These are phyloP conservation scores for Pseudogymnoascus sp. DNA, from an alignment of 2,329 filamentous ascomycete species.

Conservation along the genomic window DNA sequence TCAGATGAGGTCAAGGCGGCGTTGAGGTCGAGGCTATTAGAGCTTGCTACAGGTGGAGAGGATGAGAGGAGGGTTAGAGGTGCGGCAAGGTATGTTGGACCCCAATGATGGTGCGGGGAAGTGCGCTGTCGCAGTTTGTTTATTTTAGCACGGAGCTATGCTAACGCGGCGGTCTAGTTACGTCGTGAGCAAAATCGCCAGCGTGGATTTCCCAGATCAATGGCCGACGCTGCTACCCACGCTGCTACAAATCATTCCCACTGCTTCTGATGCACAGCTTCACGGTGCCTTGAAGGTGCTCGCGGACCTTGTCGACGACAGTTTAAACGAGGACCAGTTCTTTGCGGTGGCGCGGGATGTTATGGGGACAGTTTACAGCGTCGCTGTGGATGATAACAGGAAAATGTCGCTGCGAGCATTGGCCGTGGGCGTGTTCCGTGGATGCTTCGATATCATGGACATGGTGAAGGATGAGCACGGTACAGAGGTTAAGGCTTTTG, in stretches of 20 bases:
- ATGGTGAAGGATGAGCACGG: slow-evolving; percentile 94
- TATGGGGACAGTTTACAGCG: slow-evolving; percentile 72
- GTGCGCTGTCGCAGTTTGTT: not conserved
- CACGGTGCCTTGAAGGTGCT: slow-evolving; percentile 87
- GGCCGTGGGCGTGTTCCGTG: slow-evolving; percentile 81
- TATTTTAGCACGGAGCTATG: slow-evolving; percentile 9
- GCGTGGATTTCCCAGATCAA: slow-evolving; percentile 83
- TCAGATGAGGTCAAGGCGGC: slow-evolving; percentile 64
- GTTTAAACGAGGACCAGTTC: slow-evolving; percentile 89
- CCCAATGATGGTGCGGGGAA: not conserved
- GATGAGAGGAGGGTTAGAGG: slow-evolving; percentile 78
- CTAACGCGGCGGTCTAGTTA: slow-evolving; percentile 36
- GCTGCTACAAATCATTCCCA: slow-evolving; percentile 68
- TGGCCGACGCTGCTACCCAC: slow-evolving; percentile 86
- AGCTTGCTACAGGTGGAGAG: slow-evolving; percentile 63
- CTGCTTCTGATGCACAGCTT: slow-evolving; percentile 67
- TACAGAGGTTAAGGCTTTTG: slow-evolving; percentile 76
- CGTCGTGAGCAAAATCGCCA: slow-evolving; percentile 87
- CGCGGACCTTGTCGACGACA: slow-evolving; percentile 83
- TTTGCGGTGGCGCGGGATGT: slow-evolving; percentile 82
- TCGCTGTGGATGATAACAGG: slow-evolving; percentile 66
- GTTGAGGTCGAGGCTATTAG: slow-evolving; percentile 65
- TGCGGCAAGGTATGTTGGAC: slow-evolving; percentile 62
- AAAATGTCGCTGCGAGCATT: slow-evolving; percentile 72
- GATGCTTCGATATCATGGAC: slow-evolving; percentile 89